Percentiles rank a stretch among this genome's conserved stretches.
Evolutionary conservation across 495 filamentous ascomycete genomes (phyloP).

Genomic region (Opeltia flavorubescens): DNA sequence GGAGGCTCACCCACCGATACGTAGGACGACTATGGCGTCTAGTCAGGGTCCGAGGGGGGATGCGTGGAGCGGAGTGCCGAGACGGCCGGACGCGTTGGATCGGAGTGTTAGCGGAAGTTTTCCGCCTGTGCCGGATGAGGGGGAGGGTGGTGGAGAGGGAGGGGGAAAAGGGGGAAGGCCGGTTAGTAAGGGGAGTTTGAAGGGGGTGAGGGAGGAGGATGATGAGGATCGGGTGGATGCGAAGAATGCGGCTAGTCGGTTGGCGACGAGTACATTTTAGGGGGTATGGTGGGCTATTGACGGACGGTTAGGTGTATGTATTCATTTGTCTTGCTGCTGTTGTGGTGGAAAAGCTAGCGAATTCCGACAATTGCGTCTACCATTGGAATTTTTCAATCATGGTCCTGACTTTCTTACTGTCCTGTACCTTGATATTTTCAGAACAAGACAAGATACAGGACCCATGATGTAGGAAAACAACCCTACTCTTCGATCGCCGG

Average conservation of each 20-base stretch:
- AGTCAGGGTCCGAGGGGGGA: constrained; percentile 93
- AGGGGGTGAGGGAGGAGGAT: constrained; percentile 63
- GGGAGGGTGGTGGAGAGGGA: constrained; percentile 26
- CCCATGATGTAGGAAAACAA: too few relatives aligned
- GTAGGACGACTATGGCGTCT: constrained; percentile 63
- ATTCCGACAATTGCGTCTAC: too few relatives aligned
- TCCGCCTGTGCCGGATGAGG: constrained; percentile 29
- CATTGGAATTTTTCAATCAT: too few relatives aligned
- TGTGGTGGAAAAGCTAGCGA: too few relatives aligned
- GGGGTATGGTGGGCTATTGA: neutral
- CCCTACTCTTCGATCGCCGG: too few relatives aligned
- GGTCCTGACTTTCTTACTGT: too few relatives aligned
- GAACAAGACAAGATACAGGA: too few relatives aligned
- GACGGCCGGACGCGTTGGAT: constrained; percentile 60
- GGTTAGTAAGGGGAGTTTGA: constrained; percentile 39
- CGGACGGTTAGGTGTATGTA: too few relatives aligned
- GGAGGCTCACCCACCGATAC: constrained; percentile 63
- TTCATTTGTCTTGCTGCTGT: too few relatives aligned
- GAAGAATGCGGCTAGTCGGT: constrained; percentile 79
- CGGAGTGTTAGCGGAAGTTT: constrained; percentile 66
- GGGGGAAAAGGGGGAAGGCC: constrained; percentile 42
- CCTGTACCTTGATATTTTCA: too few relatives aligned
- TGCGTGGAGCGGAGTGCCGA: constrained; percentile 88
- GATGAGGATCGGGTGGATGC: constrained; percentile 93
- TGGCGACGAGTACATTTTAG: constrained; percentile 88